phyloP scores from a whole-genome alignment of 345 rosid genomes.

The Passiflora organensis region DNA sequence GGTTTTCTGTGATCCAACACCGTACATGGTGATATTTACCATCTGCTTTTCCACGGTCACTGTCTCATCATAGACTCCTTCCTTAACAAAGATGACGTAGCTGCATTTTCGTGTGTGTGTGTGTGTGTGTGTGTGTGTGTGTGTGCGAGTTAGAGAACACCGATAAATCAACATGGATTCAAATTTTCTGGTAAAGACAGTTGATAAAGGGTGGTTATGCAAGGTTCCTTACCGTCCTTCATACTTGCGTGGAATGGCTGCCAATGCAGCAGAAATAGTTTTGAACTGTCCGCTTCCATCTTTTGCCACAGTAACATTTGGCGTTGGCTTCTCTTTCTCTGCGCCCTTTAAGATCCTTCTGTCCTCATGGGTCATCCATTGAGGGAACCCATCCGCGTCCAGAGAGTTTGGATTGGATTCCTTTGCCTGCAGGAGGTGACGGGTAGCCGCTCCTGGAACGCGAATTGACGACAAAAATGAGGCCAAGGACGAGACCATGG shows the following conservation, averaged over 20 bases:
- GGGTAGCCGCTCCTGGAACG: slow-evolving; percentile 5
- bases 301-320: slow-evolving; percentile 65
- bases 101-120: too few species aligned
- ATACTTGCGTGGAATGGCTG: slow-evolving; percentile 49
- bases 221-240: slow-evolving; percentile 52
- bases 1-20: slow-evolving; percentile 79
- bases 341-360: slow-evolving; percentile 47
- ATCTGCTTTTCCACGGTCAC: slow-evolving; percentile 47
- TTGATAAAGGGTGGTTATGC: too few species aligned
- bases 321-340: slow-evolving; percentile 26
- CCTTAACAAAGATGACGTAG: slow-evolving; percentile 63
- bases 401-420: slow-evolving; percentile 9
- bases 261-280: slow-evolving; percentile 57
- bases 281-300: slow-evolving; percentile 77
- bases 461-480: slow-evolving; percentile 16
- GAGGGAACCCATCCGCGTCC: slow-evolving; percentile 37
- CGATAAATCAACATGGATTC: too few species aligned
- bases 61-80: slow-evolving; percentile 59
- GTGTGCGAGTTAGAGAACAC: too few species aligned
- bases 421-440: slow-evolving; percentile 40
- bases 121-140: too few species aligned
- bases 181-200: too few species aligned
- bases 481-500: slow-evolving; percentile 40
- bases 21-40: slow-evolving; percentile 55
- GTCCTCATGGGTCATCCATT: slow-evolving; percentile 56